A percentile compares a stretch with the other conserved stretches of the same genome.
These are phyloP conservation scores for Zoysia pacifica DNA, from an alignment of 176 grass and related monocot genomes.

Conservation along the genomic window DNA sequence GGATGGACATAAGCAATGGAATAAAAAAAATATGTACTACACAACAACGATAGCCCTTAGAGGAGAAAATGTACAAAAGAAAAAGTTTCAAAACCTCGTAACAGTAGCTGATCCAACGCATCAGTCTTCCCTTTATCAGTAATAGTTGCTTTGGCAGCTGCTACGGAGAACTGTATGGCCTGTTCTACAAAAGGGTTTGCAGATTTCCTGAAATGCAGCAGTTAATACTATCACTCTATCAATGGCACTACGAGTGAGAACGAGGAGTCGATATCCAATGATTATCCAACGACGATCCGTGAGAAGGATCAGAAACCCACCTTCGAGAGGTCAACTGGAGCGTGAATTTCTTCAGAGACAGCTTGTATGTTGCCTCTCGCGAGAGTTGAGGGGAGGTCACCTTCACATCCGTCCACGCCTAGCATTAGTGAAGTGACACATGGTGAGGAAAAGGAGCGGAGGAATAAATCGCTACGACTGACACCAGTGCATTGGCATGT, in stretches of 20 bases:
- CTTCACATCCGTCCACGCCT: slow-evolving; percentile 91
- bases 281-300: background rate
- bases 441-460: slow-evolving; percentile 22
- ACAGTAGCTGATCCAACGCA: slow-evolving; percentile 65
- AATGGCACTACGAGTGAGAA: background rate
- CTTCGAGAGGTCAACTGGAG: slow-evolving; percentile 73
- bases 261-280: background rate
- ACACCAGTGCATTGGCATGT: background rate
- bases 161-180: slow-evolving; percentile 74
- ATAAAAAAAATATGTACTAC: background rate
- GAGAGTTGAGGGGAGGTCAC: slow-evolving; percentile 87
- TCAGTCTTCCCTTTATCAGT: slow-evolving; percentile 61
- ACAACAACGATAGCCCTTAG: background rate
- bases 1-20: background rate
- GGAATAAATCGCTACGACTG: background rate
- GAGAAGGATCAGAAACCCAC: slow-evolving; percentile 28
- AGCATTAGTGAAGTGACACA: slow-evolving; percentile 7
- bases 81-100: slow-evolving; percentile 60
- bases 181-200: slow-evolving; percentile 93
- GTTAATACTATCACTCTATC: background rate
- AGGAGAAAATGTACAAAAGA: slow-evolving; percentile 8
- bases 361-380: slow-evolving; percentile 70
- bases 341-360: slow-evolving; percentile 69
- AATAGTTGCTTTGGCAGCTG: slow-evolving; percentile 62
- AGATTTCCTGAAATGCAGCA: slow-evolving; percentile 49